Evolutionary conservation across 108 stramenopile genomes (phyloP).

Genomic region (Stephanodiscus triporus): DNA sequence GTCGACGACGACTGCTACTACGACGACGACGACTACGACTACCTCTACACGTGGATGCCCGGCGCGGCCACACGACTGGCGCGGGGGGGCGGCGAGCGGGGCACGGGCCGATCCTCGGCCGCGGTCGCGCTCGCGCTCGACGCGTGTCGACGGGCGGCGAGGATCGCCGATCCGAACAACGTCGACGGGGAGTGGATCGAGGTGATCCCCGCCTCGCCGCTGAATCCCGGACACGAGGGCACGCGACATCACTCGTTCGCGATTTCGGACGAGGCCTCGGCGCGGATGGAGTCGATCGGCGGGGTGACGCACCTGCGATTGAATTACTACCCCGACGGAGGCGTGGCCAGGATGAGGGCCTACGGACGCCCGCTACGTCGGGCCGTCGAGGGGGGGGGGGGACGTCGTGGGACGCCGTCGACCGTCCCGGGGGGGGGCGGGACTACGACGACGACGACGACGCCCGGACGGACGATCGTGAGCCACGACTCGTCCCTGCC

Average conservation of each 20-base stretch:
- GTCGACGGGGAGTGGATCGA: conserved; percentile 56
- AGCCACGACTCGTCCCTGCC: conserved; percentile 41
- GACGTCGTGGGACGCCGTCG: not conserved
- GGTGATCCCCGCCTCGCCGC: conserved; percentile 63
- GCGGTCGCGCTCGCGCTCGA: conserved; percentile 56
- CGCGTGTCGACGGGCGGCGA: conserved; percentile 45
- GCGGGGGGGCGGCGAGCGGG: conserved; percentile 68
- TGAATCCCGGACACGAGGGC: conserved; percentile 80
- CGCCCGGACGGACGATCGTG: conserved; percentile 26
- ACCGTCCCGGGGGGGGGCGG: not conserved
- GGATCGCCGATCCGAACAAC: too few species aligned
- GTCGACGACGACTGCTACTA: conserved; percentile 11
- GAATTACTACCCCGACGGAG: conserved; percentile 92
- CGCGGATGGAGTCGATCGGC: conserved; percentile 24
- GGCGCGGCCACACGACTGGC: conserved; percentile 55
- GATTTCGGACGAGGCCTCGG: conserved; percentile 20
- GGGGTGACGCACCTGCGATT: conserved; percentile 45
- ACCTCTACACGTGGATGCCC: conserved; percentile 56
- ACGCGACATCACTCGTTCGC: conserved; percentile 75
- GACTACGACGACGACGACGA: not conserved
- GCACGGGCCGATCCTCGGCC: conserved; percentile 60
- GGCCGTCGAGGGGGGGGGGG: too few species aligned
- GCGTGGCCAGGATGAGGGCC: conserved; percentile 83
- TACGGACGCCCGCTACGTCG: conserved; percentile 56
- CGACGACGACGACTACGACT: conserved; percentile 12